phyloP scores from a whole-genome alignment of 441 rosid genomes.

The Eruca vesicaria region DNA sequence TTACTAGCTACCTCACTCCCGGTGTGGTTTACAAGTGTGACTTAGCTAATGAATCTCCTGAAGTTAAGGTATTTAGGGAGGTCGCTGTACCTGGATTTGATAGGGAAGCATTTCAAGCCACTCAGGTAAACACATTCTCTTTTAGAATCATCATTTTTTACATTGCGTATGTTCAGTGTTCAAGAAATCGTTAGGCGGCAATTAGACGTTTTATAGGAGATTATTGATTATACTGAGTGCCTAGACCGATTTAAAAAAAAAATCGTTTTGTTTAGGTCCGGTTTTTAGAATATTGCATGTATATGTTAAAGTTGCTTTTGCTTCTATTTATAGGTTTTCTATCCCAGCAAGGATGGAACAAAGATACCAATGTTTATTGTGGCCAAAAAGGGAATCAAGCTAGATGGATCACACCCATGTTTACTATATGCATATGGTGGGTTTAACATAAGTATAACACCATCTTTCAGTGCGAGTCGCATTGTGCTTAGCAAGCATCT shows the following conservation, averaged over 20 bases:
- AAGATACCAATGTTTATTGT: slow-evolving; percentile 84
- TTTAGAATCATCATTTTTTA: too few species aligned
- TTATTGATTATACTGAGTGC: too few species aligned
- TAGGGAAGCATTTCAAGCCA: slow-evolving; percentile 64
- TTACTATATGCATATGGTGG: slow-evolving; percentile 95
- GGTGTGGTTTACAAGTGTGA: slow-evolving; percentile 83
- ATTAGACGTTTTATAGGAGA: too few species aligned
- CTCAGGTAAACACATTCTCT: slow-evolving; percentile 54
- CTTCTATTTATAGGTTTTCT: slow-evolving; percentile 61
- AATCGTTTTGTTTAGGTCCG: too few species aligned
- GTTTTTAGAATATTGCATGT: too few species aligned
- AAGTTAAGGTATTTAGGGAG: slow-evolving; percentile 83
- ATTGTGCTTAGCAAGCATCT: slow-evolving; percentile 66
- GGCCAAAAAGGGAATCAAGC: slow-evolving; percentile 53
- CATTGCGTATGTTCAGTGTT: too few species aligned
- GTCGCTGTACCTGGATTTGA: slow-evolving; percentile 75
- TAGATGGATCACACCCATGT: slow-evolving; percentile 94
- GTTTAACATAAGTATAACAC: slow-evolving; percentile 81
- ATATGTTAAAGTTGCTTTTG: not conserved
- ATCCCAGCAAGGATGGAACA: slow-evolving; percentile 80
- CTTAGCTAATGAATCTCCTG: slow-evolving; percentile 54
- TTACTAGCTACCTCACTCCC: slow-evolving; percentile 88
- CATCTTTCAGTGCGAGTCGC: slow-evolving; percentile 73
- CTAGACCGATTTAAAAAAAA: too few species aligned
- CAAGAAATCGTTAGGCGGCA: too few species aligned